Evolutionary conservation across 345 rosid species (phyloP), one percentile per base, ranked within the genome.

Genomic region (Eutrema heterophyllum): DNA sequence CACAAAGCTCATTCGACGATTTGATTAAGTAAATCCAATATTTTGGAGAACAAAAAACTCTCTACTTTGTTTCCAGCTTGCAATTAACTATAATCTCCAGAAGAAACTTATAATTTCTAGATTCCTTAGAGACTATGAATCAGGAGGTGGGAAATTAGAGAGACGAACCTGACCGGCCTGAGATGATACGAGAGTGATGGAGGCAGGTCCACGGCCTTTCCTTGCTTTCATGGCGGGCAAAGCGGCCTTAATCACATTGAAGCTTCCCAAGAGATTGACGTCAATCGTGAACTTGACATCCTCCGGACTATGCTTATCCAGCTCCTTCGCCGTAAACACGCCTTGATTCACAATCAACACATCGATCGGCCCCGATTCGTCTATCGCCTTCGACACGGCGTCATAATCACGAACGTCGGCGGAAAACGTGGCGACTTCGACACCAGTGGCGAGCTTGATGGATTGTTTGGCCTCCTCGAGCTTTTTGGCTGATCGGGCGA

Each of bases 261-360:
- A 89, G 68, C 96, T 91, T 2, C 97, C 98, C 40, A 87, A 61
- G 81, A 91, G 71, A 77, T 93, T 93, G 38, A 93, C 91, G 11
- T 93, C 98, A 29, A 93, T 68, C 81, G 88, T 88, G 78, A 84
- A 84, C 82, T 62, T 87, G n/a, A 91, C 77, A 85, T 86, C 95
- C 44, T 88, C 93, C 77, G 83, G 74, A 11, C 68, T 85, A 81
- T 86, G 92, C 36, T 61, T 78, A 69, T 81, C 91, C 35, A 91
- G 81, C 78, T 88, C 98, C 70, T 58, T 78, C 0, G 94, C 76
- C n/a, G 67, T 9, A 57, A 86, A 88, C 67, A 91, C 85, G 1
- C 98, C 98, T 58, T 91, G 94, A 41, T 91, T 93, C 35, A 93
- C 96, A 5, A 91, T 71, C 82, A 93, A 70, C 21, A 93, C 90